These are phyloP conservation scores for Sanghuangporus weigelae DNA, from an alignment of 1,284 basidiomycete genomes.

Conservation along the genomic window DNA sequence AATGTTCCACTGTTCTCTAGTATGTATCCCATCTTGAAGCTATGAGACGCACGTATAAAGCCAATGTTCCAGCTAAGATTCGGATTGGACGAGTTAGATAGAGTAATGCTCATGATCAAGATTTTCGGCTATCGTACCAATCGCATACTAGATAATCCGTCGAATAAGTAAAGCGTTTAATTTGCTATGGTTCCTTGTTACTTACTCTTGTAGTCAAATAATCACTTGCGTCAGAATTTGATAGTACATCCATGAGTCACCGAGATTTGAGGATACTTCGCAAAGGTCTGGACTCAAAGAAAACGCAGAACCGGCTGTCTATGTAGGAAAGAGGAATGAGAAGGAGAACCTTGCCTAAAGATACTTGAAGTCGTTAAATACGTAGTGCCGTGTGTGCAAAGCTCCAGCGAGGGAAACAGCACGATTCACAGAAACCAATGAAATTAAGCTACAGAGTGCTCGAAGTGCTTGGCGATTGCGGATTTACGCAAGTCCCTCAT, in stretches of 20 bases:
- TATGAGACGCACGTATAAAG: background rate
- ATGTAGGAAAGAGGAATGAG: too few relatives aligned
- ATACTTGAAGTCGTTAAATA: too few relatives aligned
- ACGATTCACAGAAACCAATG: too few relatives aligned
- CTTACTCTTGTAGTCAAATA: background rate
- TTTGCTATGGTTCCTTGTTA: background rate
- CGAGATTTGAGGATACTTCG: background rate
- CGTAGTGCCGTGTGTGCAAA: too few relatives aligned
- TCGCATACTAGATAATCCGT: background rate
- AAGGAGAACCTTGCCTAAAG: too few relatives aligned
- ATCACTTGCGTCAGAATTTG: background rate
- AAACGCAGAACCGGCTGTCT: too few relatives aligned
- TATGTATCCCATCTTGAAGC: background rate
- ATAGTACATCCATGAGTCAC: background rate
- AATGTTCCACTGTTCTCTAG: background rate
- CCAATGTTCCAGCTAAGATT: constrained; percentile 2
- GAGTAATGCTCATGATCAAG: background rate
- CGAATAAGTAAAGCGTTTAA: background rate
- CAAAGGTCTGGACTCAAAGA: background rate
- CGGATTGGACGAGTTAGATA: background rate
- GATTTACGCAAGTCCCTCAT: background rate
- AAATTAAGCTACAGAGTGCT: too few relatives aligned
- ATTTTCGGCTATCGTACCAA: background rate
- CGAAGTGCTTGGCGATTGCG: too few relatives aligned
- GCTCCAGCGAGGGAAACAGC: too few relatives aligned